Evolutionary conservation across 768 basidiomycete genomes (phyloP), one percentile per base, ranked within the genome.

Genomic region (Sporobolomyces pararoseus): DNA sequence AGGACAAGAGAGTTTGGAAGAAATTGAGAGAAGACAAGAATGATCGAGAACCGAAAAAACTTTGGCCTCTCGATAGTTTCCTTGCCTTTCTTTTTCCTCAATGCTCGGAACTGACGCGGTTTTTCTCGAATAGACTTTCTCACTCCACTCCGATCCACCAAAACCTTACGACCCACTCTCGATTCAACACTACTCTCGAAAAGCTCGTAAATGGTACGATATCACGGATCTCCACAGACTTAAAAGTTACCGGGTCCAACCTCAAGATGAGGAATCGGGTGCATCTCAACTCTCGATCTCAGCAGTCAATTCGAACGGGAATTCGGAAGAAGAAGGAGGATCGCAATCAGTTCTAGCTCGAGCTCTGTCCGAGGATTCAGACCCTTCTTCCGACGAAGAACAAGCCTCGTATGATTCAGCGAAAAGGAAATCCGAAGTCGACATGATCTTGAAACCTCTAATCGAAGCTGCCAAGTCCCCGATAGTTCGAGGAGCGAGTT

Each of bases 401-500:
- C 63, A 25, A 34, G 25, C 55, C 21, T 12, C 21, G n/a, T n/a
- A 23, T 13, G 31, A 32, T 25, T 14, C 31, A 12, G n/a, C 17
- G n/a, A 9, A 35, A 23, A 29, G 34, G 27, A 29, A 29, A 23
- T 14, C 49, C 42, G 46, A 49, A n/a, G n/a, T n/a, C n/a, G n/a
- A n/a, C n/a, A n/a, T n/a, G n/a, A n/a, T n/a, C n/a, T n/a, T n/a
- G n/a, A n/a, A n/a, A n/a, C 7, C 19, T 34, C 61, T 71, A 10
- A 2, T 21, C 14, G 12, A 3, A 2, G 44, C 63, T 49, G 32
- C 60, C 6, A n/a, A 23, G 2, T 1, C 7, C 10, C 17, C 27
- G 19, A 66, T 71, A 19, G 47, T 66, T 4, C 60, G 70, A 39
- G 70, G 70, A 2, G 70, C 65, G 21, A 54, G 60, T 5, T 63